phyloP scores from a whole-genome alignment of 495 filamentous ascomycete species.

The Usnea hakonensis region DNA sequence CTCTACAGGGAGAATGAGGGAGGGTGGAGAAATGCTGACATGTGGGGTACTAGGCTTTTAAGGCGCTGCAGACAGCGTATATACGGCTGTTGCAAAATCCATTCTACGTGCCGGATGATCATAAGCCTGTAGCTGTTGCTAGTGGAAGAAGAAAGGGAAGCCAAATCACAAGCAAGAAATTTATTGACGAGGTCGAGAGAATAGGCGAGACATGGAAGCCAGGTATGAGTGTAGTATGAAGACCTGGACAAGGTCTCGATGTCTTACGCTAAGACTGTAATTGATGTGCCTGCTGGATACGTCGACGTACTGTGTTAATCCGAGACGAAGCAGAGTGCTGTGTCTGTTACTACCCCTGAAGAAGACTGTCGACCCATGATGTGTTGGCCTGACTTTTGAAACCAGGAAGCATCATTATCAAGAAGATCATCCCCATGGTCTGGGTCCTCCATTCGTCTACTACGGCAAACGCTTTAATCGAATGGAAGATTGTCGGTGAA shows the following conservation, averaged over 20 bases:
- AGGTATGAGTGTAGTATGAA: conserved; percentile 33
- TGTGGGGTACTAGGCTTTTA: conserved; percentile 57
- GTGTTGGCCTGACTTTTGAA: background rate
- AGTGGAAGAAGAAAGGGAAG: conserved; percentile 41
- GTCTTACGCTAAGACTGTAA: no score
- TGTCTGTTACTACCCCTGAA: background rate
- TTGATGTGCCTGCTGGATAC: background rate
- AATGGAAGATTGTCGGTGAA: background rate
- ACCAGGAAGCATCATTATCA: background rate
- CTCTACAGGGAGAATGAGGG: background rate
- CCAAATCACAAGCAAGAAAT: conserved; percentile 72
- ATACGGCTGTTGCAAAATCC: conserved; percentile 86
- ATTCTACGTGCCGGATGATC: conserved; percentile 87
- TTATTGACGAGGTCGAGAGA: conserved; percentile 71
- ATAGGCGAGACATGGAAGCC: conserved; percentile 67
- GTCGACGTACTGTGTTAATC: no score
- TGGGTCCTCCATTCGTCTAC: background rate
- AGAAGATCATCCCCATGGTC: background rate
- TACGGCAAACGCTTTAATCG: background rate
- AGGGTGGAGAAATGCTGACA: background rate
- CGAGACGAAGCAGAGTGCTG: background rate
- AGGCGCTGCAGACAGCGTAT: conserved; percentile 84
- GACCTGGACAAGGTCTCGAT: background rate
- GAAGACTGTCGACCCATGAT: background rate
- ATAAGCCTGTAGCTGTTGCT: conserved; percentile 43